These are phyloP conservation scores for Aspergillus nanangensis DNA, from an alignment of 495 filamentous ascomycete species.

Conservation along the genomic window DNA sequence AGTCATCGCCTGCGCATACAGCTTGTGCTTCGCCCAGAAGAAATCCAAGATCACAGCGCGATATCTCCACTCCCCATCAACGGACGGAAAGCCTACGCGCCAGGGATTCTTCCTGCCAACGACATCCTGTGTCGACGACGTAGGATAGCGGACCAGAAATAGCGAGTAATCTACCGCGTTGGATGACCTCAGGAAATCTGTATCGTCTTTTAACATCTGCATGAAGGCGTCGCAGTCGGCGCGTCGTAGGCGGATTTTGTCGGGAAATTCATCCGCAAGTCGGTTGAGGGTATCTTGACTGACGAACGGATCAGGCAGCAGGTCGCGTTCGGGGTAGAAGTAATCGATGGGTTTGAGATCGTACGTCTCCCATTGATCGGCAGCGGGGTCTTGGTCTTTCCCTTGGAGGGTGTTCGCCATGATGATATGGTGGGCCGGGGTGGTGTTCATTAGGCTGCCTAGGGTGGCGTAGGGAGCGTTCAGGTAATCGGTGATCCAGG, in stretches of 20 bases:
- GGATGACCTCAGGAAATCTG: conserved; percentile 49
- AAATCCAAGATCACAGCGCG: conserved; percentile 61
- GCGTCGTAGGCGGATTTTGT: conserved; percentile 53
- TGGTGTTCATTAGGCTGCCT: conserved; percentile 48
- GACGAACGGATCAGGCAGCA: conserved; percentile 53
- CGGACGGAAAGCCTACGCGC: conserved; percentile 52
- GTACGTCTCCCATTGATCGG: conserved; percentile 59
- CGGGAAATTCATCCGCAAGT: conserved; percentile 59
- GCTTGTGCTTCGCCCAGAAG: conserved; percentile 67
- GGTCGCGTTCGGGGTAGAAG: conserved; percentile 67
- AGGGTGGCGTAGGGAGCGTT: conserved; percentile 47
- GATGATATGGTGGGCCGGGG: conserved; percentile 63
- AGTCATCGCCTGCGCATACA: conserved; percentile 58
- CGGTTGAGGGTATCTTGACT: conserved; percentile 53
- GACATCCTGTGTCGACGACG: conserved; percentile 23
- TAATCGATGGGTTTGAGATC: conserved; percentile 69
- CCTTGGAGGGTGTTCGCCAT: conserved; percentile 70
- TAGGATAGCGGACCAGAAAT: conserved; percentile 56
- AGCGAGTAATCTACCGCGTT: conserved; percentile 69
- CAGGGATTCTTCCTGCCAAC: conserved; percentile 37
- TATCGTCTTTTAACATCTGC: conserved; percentile 49
- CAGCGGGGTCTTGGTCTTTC: conserved; percentile 32
- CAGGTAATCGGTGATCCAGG: conserved; percentile 66
- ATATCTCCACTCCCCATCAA: conserved; percentile 61
- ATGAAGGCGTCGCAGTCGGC: conserved; percentile 49